phyloP scores from a whole-genome alignment of 2,329 filamentous ascomycete genomes.

The Herpotrichia juniperi region DNA sequence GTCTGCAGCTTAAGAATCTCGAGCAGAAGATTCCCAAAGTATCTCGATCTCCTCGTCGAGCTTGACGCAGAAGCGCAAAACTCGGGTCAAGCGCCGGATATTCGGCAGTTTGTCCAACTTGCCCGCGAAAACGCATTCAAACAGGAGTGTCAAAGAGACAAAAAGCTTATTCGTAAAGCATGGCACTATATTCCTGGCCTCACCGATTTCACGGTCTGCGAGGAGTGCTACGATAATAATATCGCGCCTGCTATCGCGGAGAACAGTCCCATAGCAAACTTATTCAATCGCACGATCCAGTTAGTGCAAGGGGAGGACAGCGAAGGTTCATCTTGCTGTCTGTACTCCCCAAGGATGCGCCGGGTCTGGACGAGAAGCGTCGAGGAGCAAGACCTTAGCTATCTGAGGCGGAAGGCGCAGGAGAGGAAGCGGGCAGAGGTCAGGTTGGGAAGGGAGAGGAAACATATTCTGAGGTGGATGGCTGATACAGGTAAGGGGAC shows the following conservation, averaged over 20 bases:
- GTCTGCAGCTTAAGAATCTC: slow-evolving; percentile 74
- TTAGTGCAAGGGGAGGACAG: slow-evolving; percentile 58
- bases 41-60: slow-evolving; percentile 62
- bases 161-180: slow-evolving; percentile 63
- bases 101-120: slow-evolving; percentile 67
- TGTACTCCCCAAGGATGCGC: slow-evolving; percentile 83
- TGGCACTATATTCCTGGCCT: slow-evolving; percentile 83
- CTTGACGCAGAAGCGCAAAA: slow-evolving; percentile 54
- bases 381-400: slow-evolving; percentile 68
- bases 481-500: slow-evolving; percentile 23
- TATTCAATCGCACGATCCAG: slow-evolving; percentile 61
- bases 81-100: slow-evolving; percentile 54
- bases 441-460: slow-evolving; percentile 53
- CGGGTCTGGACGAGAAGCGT: slow-evolving; percentile 72
- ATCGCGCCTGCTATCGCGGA: slow-evolving; percentile 71
- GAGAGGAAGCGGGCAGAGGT: slow-evolving; percentile 49
- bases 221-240: slow-evolving; percentile 82
- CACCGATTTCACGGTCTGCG: slow-evolving; percentile 81
- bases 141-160: slow-evolving; percentile 68
- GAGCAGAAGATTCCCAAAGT: slow-evolving; percentile 61
- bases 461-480: slow-evolving; percentile 37
- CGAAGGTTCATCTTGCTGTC: slow-evolving; percentile 66
- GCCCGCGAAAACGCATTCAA: slow-evolving; percentile 56
- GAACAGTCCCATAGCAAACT: slow-evolving; percentile 49
- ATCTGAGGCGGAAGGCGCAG: slow-evolving; percentile 66